phyloP scores from a whole-genome alignment of 371 early-diverging fungal genomes.

The Umbelopsis sp. region DNA sequence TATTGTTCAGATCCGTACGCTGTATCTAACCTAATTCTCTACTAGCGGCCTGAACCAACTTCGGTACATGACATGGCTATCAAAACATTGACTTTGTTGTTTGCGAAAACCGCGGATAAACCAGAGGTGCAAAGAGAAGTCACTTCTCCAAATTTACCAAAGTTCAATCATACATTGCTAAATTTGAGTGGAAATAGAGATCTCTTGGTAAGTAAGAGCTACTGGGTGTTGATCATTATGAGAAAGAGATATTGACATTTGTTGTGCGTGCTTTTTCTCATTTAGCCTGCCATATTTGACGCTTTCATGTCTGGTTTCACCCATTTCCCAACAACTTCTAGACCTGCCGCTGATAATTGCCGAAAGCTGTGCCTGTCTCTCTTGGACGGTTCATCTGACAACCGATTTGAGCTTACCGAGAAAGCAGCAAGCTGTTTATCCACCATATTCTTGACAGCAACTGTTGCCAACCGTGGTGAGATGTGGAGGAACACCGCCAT shows the following conservation, averaged over 20 bases:
- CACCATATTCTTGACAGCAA: conserved; percentile 43
- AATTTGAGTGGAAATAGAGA: conserved; percentile 47
- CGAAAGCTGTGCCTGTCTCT: conserved; percentile 57
- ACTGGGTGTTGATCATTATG: too few species aligned
- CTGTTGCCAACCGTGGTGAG: conserved; percentile 45
- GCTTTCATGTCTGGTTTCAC: conserved; percentile 53
- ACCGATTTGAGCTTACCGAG: conserved; percentile 34
- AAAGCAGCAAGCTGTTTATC: conserved; percentile 50
- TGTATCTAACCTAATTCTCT: not conserved
- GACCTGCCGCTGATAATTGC: conserved; percentile 52
- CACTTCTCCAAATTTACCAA: conserved; percentile 53
- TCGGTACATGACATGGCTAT: conserved; percentile 48
- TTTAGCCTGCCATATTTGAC: conserved; percentile 45
- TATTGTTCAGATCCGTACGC: too few species aligned
- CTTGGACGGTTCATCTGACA: conserved; percentile 49
- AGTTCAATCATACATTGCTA: conserved; percentile 54
- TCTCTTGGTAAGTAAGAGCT: conserved; percentile 44
- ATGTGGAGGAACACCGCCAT: conserved; percentile 53
- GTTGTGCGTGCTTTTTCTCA: too few species aligned
- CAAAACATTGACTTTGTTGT: conserved; percentile 47
- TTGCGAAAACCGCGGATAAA: conserved; percentile 51
- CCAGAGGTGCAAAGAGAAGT: conserved; percentile 66
- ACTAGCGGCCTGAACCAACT: conserved; percentile 51
- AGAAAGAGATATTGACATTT: not conserved
- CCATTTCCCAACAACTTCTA: conserved; percentile 59